Evolutionary conservation across 23 red algal species (phyloP), one percentile per base, ranked within the genome.

Genomic region (Gracilaria gracilis): DNA sequence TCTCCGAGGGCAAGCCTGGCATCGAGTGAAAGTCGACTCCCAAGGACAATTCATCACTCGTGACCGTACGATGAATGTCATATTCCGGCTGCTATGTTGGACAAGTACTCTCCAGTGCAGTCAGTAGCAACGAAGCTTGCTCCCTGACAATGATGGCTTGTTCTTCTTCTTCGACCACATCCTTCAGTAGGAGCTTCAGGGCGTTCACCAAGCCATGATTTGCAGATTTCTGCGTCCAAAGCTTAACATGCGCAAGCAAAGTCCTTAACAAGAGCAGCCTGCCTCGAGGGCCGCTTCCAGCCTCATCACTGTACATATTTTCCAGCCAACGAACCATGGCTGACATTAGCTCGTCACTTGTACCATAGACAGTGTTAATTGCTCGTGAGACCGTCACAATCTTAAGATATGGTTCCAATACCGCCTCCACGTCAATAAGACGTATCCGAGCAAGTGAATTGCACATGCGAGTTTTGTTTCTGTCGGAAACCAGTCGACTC

Each of bases 401-500:
- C 57, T 87, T 87, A 21, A 86, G 79, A 80, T 96, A 96, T 35
- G 95, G 88, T 75, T 91, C 95, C 59, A 96, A 83, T 29, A 96
- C 90, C 36, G 66, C 88, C 54, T 93, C 95, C 14, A 91, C 84
- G 46, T 92, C 79, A 35, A 58, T 67, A 12, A 96, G 61, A 27
- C 82, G 65, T 27, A 92, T 46, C 58, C 82, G 67, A 19, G 87
- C 59, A 36, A 95, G 39, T 17, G 66, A 73, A 48, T 82, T 53
- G 54, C 72, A 74, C 38, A 95, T 53, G 31, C 79, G 61, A 55
- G 31, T 78, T n/a, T 54, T 64, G 49, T 90, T 90, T 75, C 53
- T 42, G 34, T 84, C 82, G 1, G 72, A 65, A 61, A 83, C 61
- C 1, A 94, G 51, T 28, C 75, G 55, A 37, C 42, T 79, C 59